Evolutionary conservation across 1,284 basidiomycete species (phyloP), one percentile per base, ranked within the genome.

Genomic region (Sporisorium graminicola): DNA sequence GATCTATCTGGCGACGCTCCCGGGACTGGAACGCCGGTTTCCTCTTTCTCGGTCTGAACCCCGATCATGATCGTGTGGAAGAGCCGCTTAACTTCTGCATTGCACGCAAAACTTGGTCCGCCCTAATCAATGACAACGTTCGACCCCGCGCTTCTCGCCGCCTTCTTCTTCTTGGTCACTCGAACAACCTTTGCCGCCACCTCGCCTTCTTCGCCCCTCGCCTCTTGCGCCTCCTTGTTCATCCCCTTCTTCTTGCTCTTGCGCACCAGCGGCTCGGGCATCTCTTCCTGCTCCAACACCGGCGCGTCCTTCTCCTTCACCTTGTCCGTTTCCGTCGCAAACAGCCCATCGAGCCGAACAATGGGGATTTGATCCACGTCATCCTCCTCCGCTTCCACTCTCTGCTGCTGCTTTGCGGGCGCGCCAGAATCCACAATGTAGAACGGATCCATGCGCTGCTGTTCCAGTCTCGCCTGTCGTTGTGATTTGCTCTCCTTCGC

Each of bases 361-460:
- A 84, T 82, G 6, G 82, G 82, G 7, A 84, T 78, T 14, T 52
- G 42, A 46, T 80, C 69, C n/a, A 84, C 59, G 31, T 83, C 81
- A 16, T 73, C 72, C 5, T 63, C 66, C 18, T 51, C 49, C 7
- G 6, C 59, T 8, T 2, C 49, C 2, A 47, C 22, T 33, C 8
- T 26, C 43, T 18, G 50, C 31, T 22, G 33, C 46, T 27, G 57
- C 51, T 13, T 26, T 31, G 26, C 62, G n/a, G 8, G 33, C 20
- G 18, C 50, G n/a, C 10, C 4, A 37, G 66, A 37, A 16, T 60
- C 58, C 52, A 70, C 62, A 27, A 80, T 62, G 61, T 79, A 81
- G 43, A 79, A 81, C 14, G 75, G 74, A 59, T 78, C 76, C 12
- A 69, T 58, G 1, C 37, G 44, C 31, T 71, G 55, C 2, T 63